These are phyloP conservation scores for Rhynchospora pubera DNA, from an alignment of 176 grass and related monocot genomes.

Conservation along the genomic window DNA sequence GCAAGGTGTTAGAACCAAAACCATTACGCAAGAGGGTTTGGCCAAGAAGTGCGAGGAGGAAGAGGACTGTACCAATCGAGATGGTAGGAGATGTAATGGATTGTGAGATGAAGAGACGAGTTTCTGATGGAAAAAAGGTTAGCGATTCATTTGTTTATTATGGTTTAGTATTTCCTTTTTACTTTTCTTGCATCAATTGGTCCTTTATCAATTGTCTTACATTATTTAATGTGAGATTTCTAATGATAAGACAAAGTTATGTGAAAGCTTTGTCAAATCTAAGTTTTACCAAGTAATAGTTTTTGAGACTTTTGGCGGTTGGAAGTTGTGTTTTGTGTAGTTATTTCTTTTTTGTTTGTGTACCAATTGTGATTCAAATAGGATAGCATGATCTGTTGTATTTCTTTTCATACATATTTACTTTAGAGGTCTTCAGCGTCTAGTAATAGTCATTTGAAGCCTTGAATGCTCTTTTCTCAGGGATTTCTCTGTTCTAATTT, in stretches of 20 bases:
- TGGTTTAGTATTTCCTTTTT: not conserved
- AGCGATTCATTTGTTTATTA: not conserved
- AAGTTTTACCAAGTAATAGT: too few relatives aligned
- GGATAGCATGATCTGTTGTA: not conserved
- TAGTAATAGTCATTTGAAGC: not conserved
- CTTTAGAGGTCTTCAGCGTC: not conserved
- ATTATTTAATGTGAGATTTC: not conserved
- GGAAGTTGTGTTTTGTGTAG: not conserved
- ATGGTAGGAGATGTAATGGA: not conserved
- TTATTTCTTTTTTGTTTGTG: not conserved
- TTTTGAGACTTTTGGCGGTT: too few relatives aligned
- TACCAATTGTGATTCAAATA: not conserved
- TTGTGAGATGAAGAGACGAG: not conserved
- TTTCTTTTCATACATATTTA: not conserved
- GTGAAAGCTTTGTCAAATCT: too few relatives aligned
- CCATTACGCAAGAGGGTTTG: not conserved
- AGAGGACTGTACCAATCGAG: not conserved
- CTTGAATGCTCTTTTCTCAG: not conserved
- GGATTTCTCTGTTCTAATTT: not conserved
- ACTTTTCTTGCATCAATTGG: not conserved
- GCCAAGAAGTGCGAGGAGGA: not conserved
- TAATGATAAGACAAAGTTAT: too few relatives aligned
- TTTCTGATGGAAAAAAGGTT: conserved; percentile 5
- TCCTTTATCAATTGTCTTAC: not conserved
- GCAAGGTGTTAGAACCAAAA: not conserved